Conservation (phyloP, 257 asterid genomes). For the Voacanga thouarsii region DNA sequence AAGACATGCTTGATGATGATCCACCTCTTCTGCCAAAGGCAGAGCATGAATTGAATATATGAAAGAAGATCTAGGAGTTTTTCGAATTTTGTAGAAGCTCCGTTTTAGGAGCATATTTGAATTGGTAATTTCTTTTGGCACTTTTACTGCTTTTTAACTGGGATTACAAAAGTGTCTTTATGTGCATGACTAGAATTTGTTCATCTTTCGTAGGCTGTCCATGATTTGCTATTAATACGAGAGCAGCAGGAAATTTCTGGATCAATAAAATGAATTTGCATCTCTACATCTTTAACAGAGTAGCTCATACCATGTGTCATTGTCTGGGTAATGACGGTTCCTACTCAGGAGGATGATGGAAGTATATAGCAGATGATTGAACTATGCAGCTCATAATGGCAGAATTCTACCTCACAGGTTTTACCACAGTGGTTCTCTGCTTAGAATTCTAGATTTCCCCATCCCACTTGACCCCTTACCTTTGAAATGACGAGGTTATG, state of each 20-base stretch:
- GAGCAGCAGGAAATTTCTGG: constrained; percentile 1
- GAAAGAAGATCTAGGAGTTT: neutral
- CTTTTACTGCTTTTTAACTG: neutral
- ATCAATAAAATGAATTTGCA: neutral
- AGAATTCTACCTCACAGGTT: neutral
- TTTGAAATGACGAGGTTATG: neutral
- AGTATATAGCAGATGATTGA: neutral
- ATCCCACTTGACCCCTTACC: neutral
- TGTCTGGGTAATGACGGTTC: neutral
- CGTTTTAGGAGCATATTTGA: neutral
- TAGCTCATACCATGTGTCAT: neutral
- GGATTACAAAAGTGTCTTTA: neutral
- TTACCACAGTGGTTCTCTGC: neutral
- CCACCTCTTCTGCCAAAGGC: constrained; percentile 1
- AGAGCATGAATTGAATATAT: neutral
- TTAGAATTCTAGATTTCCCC: neutral
- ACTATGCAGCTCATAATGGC: neutral
- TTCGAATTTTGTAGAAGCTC: neutral
- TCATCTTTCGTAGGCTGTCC: neutral
- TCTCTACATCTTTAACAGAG: no score
- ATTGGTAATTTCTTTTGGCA: neutral
- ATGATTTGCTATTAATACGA: neutral
- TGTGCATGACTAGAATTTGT: neutral
- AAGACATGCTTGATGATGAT: constrained; percentile 48
- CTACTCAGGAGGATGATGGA: neutral